Conservation (phyloP, 192 early-diverging fungal genomes). For the Funneliformis geosporum region DNA sequence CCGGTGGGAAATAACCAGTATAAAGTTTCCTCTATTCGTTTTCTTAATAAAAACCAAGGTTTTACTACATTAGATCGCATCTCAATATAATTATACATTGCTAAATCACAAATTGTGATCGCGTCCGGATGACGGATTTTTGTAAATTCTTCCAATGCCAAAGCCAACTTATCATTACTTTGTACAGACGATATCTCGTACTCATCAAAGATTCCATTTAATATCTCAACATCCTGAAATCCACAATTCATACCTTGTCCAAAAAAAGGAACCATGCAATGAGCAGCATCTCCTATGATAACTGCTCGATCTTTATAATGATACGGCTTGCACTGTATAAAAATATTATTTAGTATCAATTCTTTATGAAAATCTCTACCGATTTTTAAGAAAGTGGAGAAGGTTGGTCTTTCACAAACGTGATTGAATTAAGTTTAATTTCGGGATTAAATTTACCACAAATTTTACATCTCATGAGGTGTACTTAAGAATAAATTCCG, state of each 20-base stretch:
- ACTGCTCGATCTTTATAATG: constrained; percentile 75
- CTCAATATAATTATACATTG: constrained; percentile 92
- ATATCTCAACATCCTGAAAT: constrained; percentile 85
- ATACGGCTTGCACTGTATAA: constrained; percentile 66
- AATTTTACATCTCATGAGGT: too few species aligned
- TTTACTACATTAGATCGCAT: constrained; percentile 86
- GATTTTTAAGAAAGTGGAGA: neutral
- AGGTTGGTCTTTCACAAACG: too few species aligned
- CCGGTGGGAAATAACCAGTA: constrained; percentile 68
- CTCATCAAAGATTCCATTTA: constrained; percentile 61
- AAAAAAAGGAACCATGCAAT: constrained; percentile 98
- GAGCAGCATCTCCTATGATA: constrained; percentile 94
- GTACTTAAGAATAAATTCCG: too few species aligned
- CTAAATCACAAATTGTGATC: constrained; percentile 89
- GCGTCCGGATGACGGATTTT: constrained; percentile 69
- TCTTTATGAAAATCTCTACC: neutral
- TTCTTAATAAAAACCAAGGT: constrained; percentile 72
- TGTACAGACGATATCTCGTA: constrained; percentile 51
- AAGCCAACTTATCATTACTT: constrained; percentile 37
- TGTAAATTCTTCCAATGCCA: constrained; percentile 77
- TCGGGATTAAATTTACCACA: too few species aligned
- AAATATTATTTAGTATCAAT: neutral
- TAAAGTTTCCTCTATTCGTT: constrained; percentile 74
- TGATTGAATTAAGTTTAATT: too few species aligned
- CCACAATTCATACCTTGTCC: constrained; percentile 99